Conservation (phyloP, 1,139 yeast genomes). For the Kodamaea anthophila region DNA sequence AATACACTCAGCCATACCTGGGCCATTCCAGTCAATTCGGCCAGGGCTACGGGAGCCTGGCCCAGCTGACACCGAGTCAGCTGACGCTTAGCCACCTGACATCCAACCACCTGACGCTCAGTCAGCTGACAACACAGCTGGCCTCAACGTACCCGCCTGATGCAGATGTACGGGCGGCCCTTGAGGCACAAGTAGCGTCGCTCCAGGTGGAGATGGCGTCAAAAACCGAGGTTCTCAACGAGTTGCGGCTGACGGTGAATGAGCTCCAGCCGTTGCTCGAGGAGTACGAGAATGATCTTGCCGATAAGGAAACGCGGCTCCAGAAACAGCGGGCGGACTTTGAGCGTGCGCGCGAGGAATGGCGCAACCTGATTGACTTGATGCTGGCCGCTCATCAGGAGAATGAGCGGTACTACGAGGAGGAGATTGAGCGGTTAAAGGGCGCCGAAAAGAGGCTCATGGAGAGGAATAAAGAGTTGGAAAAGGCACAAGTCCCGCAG, state of each 20-base stretch:
- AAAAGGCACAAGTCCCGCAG: background rate
- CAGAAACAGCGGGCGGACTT: constrained; percentile 38
- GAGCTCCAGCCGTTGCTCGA: constrained; percentile 42
- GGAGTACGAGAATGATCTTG: constrained; percentile 38
- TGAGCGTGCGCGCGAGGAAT: constrained; percentile 50
- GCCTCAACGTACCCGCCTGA: too few species aligned
- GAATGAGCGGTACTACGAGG: constrained; percentile 31
- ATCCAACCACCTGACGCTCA: too few species aligned
- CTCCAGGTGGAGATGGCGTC: constrained; percentile 27
- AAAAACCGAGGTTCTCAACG: constrained; percentile 32
- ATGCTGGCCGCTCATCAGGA: constrained; percentile 43
- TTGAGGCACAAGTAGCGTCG: constrained; percentile 17
- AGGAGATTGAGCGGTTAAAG: constrained; percentile 17
- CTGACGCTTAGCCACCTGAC: too few species aligned
- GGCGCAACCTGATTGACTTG: constrained; percentile 51
- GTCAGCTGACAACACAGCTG: too few species aligned
- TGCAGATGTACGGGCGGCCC: too few species aligned
- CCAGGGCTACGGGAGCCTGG: too few species aligned
- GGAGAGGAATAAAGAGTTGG: constrained; percentile 7
- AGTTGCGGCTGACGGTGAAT: constrained; percentile 37
- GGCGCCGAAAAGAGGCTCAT: too few species aligned
- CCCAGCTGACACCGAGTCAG: too few species aligned
- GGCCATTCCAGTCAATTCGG: too few species aligned
- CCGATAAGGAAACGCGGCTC: constrained; percentile 40
- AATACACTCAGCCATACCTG: too few species aligned